Base-by-base conservation (phyloP, 2,329 filamentous ascomycete species). In the Diaporthe helianthi region DNA sequence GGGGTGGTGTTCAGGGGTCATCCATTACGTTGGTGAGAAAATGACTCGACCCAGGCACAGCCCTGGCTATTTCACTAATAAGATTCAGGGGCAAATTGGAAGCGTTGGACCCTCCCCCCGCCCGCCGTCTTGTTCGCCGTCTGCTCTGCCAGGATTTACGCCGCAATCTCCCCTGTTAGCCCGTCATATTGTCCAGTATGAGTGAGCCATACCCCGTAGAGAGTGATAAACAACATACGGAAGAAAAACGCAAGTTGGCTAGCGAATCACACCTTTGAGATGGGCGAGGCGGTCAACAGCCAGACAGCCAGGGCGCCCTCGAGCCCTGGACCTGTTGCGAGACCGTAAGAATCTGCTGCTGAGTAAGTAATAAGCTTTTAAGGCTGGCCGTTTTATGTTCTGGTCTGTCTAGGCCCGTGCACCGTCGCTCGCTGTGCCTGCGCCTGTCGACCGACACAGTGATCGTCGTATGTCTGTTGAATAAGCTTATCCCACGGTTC, bases 11-110 rank as follows among this genome's bases (percentile, higher is more conserved):
- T 67, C 51, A 66, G 63, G 63, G 64, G 51, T 29, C 51, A 67
- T 29, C 52, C 52, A 67, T 67, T 22, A 52, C 26, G 19, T 38
- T 67, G 36, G 63, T 66, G 26, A 44, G 24, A 66, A 66, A 54
- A 53, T 52, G 51, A 38, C 38, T 49, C 52, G 46, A 44, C 51
- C 65, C 53, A 67, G 65, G 41, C 54, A 67, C 65, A 58, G 65
- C 65, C 52, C 13, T n/a, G 58, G n/a, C 58, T 26, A 46, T 24
- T 49, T 52, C 46, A 51, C 53, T 66, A 66, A 58, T 66, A 66
- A 58, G 52, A 51, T 63, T 63, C 65, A 67, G 65, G 65, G 65
- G 65, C 65, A 67, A 67, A 67, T 67, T 67, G 65, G 64, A 58
- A 54, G 19, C 22, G 46, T 58, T 49, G 65, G 65, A 67, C 65